Evolutionary conservation across 2,329 filamentous ascomycete genomes (phyloP).

Genomic region (Xylariaceae sp.): DNA sequence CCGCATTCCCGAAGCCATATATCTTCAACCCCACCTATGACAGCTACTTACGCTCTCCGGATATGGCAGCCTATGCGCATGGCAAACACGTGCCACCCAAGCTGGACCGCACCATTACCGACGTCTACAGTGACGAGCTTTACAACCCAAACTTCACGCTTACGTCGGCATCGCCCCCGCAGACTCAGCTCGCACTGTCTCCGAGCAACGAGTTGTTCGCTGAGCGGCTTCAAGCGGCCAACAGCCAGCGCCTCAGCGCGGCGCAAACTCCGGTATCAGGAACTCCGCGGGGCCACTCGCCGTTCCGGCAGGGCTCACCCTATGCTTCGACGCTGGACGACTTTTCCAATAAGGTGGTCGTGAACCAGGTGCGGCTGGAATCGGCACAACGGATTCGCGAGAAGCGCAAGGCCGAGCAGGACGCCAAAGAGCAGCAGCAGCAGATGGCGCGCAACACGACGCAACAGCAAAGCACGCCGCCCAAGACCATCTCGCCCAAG

Average conservation of each 20-base stretch:
- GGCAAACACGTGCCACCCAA: constrained; percentile 44
- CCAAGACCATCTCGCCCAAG: constrained; percentile 92
- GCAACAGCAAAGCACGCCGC: constrained; percentile 38
- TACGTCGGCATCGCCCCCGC: constrained; percentile 45
- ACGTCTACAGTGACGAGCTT: constrained; percentile 76
- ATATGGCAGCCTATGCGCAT: constrained; percentile 51
- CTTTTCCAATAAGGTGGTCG: constrained; percentile 33
- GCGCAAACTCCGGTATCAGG: constrained; percentile 41
- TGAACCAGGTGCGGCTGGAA: constrained; percentile 34
- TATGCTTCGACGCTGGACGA: constrained; percentile 41
- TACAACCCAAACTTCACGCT: constrained; percentile 64
- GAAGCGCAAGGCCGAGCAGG: constrained; percentile 52
- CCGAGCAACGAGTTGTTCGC: constrained; percentile 57
- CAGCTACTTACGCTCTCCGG: constrained; percentile 58
- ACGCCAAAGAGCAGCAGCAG: constrained; percentile 39
- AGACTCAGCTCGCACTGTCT: constrained; percentile 40
- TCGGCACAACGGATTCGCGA: constrained; percentile 54
- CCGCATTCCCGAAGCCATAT: constrained; percentile 7
- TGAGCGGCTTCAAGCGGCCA: constrained; percentile 71
- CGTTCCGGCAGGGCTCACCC: constrained; percentile 68
- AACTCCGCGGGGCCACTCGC: constrained; percentile 61
- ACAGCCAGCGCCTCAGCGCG: constrained; percentile 62
- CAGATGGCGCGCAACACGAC: constrained; percentile 31
- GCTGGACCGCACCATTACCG: constrained; percentile 78
- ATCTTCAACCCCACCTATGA: constrained; percentile 33